These are phyloP conservation scores for Nyssa sinensis DNA, from an alignment of 148 eudicot genomes.

Conservation along the genomic window DNA sequence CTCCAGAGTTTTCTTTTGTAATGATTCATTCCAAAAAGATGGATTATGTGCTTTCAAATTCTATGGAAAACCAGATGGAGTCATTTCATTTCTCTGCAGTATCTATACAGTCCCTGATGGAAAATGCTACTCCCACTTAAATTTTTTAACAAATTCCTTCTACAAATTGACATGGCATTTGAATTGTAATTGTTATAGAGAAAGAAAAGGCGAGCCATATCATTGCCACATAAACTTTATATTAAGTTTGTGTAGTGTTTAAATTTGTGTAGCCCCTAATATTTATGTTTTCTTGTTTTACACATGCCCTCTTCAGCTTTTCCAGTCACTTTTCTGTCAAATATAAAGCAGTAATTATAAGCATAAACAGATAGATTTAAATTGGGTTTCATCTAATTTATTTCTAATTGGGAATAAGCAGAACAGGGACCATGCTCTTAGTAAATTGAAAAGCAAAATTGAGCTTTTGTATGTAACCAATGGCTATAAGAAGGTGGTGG, in stretches of 20 bases:
- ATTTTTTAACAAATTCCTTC: too few relatives aligned
- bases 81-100: neutral
- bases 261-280: too few relatives aligned
- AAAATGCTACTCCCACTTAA: too few relatives aligned
- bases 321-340: neutral
- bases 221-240: too few relatives aligned
- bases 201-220: too few relatives aligned
- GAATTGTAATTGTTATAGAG: too few relatives aligned
- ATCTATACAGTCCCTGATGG: too few relatives aligned
- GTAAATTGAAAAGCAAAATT: conserved; percentile 65
- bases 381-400: neutral
- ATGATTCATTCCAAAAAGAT: neutral
- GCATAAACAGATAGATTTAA: neutral
- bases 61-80: neutral
- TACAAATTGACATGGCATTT: too few relatives aligned
- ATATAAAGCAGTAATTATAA: neutral
- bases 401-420: conserved; percentile 26
- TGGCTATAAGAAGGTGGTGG: conserved; percentile 68
- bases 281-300: too few relatives aligned
- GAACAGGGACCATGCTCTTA: conserved; percentile 60
- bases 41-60: neutral
- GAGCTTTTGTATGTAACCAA: conserved; percentile 62
- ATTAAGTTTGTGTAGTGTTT: too few relatives aligned
- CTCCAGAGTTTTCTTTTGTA: neutral
- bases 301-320: neutral